Percentiles rank a stretch among this genome's conserved stretches.
Evolutionary conservation across 2,329 filamentous ascomycete genomes (phyloP).

Genomic region (Epichloe sp.): DNA sequence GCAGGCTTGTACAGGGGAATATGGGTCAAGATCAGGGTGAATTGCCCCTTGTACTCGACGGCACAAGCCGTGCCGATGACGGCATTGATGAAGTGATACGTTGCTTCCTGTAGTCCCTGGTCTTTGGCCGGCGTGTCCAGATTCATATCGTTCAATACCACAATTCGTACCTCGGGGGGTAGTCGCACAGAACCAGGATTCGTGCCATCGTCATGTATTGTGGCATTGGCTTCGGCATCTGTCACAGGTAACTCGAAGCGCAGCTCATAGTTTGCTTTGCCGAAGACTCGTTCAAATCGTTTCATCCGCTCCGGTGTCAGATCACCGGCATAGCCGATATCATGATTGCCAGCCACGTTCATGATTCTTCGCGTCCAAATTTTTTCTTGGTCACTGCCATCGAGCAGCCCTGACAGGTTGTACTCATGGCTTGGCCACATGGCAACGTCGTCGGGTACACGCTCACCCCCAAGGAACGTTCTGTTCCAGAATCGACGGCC

Average conservation of each 20-base stretch:
- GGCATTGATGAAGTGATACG: constrained; percentile 63
- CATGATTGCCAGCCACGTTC: constrained; percentile 89
- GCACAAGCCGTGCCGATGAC: constrained; percentile 49
- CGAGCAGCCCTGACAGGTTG: constrained; percentile 35
- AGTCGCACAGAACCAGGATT: constrained; percentile 36
- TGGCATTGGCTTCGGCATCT: constrained; percentile 24
- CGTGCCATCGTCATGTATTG: constrained; percentile 26
- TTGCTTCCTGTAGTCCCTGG: constrained; percentile 54
- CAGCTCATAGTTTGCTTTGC: constrained; percentile 81
- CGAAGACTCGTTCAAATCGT: constrained; percentile 76
- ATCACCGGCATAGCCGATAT: constrained; percentile 92
- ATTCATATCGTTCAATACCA: constrained; percentile 87
- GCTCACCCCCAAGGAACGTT: constrained; percentile 57
- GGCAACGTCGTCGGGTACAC: constrained; percentile 45
- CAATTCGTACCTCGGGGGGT: constrained; percentile 60
- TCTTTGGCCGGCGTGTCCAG: constrained; percentile 71
- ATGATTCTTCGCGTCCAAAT: constrained; percentile 68
- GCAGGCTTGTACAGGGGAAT: constrained; percentile 76
- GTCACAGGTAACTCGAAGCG: constrained; percentile 49
- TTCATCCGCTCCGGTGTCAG: constrained; percentile 61
- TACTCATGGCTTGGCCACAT: constrained; percentile 35
- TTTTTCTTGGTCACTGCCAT: constrained; percentile 28
- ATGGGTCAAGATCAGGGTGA: constrained; percentile 81
- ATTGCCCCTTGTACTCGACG: constrained; percentile 49
- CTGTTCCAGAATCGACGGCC: constrained; percentile 67